phyloP scores from a whole-genome alignment of 1,284 basidiomycete genomes.

The Cryptococcus hybrid region DNA sequence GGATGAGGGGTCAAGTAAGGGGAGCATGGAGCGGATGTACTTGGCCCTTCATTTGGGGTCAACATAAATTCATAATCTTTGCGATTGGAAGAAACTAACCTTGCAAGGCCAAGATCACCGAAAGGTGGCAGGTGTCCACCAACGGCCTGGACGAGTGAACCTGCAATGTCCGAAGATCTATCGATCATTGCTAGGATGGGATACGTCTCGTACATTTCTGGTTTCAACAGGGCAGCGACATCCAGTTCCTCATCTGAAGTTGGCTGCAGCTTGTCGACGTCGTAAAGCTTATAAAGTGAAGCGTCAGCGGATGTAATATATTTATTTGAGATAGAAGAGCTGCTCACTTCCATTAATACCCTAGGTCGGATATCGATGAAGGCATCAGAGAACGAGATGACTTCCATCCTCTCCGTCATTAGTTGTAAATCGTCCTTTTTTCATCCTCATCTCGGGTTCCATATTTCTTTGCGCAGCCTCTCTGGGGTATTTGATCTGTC shows the following conservation, averaged over 20 bases:
- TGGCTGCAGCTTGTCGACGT: conserved; percentile 46
- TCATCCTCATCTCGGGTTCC: not conserved
- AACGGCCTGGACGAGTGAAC: conserved; percentile 42
- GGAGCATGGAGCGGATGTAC: conserved; percentile 42
- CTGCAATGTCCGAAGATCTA: conserved; percentile 23
- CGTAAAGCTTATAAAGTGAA: conserved; percentile 35
- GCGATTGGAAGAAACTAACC: conserved; percentile 11
- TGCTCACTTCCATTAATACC: conserved; percentile 55
- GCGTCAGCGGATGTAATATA: not conserved
- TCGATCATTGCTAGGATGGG: conserved; percentile 22
- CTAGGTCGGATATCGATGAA: conserved; percentile 51
- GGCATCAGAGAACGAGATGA: conserved; percentile 56
- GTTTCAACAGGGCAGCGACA: conserved; percentile 54
- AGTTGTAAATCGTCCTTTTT: conserved; percentile 5
- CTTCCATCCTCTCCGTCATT: conserved; percentile 19
- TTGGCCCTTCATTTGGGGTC: conserved; percentile 12
- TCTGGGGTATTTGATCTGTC: too few species aligned
- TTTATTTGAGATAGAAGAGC: not conserved
- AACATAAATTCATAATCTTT: not conserved
- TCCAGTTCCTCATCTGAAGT: conserved; percentile 63
- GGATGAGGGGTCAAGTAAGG: conserved; percentile 53
- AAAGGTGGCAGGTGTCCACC: conserved; percentile 10
- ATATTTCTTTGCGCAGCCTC: too few species aligned
- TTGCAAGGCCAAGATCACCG: conserved; percentile 14
- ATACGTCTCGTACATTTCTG: conserved; percentile 17